Evolutionary conservation across 2,329 filamentous ascomycete genomes (phyloP).

Genomic region (Xylariaceae sp.): DNA sequence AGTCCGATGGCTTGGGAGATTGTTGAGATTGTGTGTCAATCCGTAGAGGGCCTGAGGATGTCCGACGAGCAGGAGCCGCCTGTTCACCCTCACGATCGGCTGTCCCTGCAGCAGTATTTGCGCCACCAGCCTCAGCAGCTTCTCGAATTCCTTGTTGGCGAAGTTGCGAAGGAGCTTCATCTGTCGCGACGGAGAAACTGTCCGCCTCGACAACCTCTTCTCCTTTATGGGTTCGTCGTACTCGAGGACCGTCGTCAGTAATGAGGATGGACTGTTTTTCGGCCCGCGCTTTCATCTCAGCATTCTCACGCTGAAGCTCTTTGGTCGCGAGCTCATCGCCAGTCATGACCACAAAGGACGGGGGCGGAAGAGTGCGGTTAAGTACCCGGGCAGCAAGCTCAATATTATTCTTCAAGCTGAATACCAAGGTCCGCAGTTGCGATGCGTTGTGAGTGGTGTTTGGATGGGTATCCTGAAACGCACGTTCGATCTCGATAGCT

Average conservation of each 20-base stretch:
- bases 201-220: constrained; percentile 89
- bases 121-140: constrained; percentile 27
- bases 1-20: constrained; percentile 64
- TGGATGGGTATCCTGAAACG: constrained; percentile 62
- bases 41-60: constrained; percentile 45
- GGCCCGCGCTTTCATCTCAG: constrained; percentile 75
- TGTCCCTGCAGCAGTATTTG: constrained; percentile 18
- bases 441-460: constrained; percentile 58
- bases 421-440: constrained; percentile 77
- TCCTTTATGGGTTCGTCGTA: constrained; percentile 92
- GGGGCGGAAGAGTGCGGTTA: constrained; percentile 71
- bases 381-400: constrained; percentile 78
- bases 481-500: constrained; percentile 81
- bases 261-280: constrained; percentile 87
- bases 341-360: constrained; percentile 85
- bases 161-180: constrained; percentile 47
- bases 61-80: constrained; percentile 29
- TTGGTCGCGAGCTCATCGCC: constrained; percentile 91
- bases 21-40: constrained; percentile 54
- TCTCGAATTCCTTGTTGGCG: constrained; percentile 45
- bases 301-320: constrained; percentile 79
- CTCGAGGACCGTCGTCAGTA: constrained; percentile 75
- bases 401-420: constrained; percentile 89
- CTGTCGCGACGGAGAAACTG: constrained; percentile 44
- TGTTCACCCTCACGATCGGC: constrained; percentile 24